These are phyloP conservation scores for Reticulascus tulasneorum DNA, from an alignment of 2,329 filamentous ascomycete genomes.

Conservation along the genomic window DNA sequence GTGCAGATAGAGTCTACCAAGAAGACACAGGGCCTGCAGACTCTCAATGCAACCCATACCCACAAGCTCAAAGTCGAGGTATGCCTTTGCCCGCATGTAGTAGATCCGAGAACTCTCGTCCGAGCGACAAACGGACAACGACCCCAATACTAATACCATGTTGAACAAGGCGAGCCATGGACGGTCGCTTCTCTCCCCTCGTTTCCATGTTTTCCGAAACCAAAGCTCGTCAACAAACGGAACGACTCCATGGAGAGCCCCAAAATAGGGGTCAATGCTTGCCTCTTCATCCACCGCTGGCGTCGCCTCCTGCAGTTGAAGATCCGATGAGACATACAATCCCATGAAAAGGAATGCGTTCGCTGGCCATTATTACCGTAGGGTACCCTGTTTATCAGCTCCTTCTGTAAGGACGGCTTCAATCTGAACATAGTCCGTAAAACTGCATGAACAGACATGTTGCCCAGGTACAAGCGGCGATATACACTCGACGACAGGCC, in stretches of 20 bases:
- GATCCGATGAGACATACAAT: no score
- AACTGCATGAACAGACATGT: constrained; percentile 61
- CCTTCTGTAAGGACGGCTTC: no score
- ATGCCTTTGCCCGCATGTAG: constrained; percentile 50
- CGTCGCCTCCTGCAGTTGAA: no score
- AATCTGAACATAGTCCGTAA: constrained; percentile 55
- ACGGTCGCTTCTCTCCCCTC: constrained; percentile 48
- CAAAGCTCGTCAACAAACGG: constrained; percentile 57
- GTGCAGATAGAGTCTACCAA: constrained; percentile 18
- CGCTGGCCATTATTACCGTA: no score
- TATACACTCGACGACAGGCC: no score
- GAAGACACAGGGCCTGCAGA: constrained; percentile 16
- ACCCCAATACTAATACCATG: constrained; percentile 60
- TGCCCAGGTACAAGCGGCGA: constrained; percentile 57
- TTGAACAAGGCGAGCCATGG: constrained; percentile 59
- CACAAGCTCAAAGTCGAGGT: constrained; percentile 52
- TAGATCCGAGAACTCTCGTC: constrained; percentile 54
- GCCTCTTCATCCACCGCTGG: no score
- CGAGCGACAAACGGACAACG: constrained; percentile 53
- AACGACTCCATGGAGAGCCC: constrained; percentile 55
- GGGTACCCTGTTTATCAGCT: no score
- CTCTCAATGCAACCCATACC: constrained; percentile 32
- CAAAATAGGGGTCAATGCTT: constrained; percentile 61
- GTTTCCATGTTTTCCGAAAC: constrained; percentile 31
- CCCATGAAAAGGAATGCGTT: no score